Base-by-base conservation (phyloP, 1,284 basidiomycete genomes). In the Cutaneotrichosporon cavernicola region DNA sequence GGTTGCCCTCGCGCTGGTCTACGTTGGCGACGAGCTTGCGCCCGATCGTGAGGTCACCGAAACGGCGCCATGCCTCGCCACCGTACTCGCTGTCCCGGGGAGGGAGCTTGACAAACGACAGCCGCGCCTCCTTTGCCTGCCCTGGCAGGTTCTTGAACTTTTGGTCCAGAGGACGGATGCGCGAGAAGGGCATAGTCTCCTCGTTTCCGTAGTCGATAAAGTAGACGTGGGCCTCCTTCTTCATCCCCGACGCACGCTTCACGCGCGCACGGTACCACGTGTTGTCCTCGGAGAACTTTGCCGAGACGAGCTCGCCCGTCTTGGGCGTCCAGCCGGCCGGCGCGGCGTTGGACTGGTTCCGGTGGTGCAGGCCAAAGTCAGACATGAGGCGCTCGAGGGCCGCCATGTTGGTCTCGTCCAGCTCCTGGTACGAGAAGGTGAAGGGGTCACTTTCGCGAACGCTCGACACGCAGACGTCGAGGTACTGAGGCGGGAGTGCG, bases 261-360 rank as follows among this genome's bases (percentile, higher is more conserved):
- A 97, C 88, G 81, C 88, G 90, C 50, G 94, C 94, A 62, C 94
- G 90, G 80, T 97, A 97, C 94, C 94, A 97, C 65, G 89, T 85
- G 30, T 91, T 89, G 79, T 97, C 93, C 62, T 81, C 81, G 51
- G 71, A 78, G 72, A 84, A 84, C 66, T 82, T 82, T 62, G 83
- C 94, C 26, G 92, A 92, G 21, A 98, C 91, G 26, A 97, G 84
- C 66, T 97, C 94, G 32, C 94, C 94, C 21, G 85, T 86, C 74
- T 86, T 88, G 2, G 93, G 95, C 5, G 83, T 81, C 75, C 92
- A 95, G 58, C 85, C 85, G 32, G 87, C 72, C 0, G 89, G 83
- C 6, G 85, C 76, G 14, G 70, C 66, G 8, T 85, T 80, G 5
- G 86, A 79, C 21, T 87, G 83, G 46, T 86, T 86, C 58, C 87